These are phyloP conservation scores for Tuber melanosporum DNA, from an alignment of 495 filamentous ascomycete genomes.

Conservation along the genomic window DNA sequence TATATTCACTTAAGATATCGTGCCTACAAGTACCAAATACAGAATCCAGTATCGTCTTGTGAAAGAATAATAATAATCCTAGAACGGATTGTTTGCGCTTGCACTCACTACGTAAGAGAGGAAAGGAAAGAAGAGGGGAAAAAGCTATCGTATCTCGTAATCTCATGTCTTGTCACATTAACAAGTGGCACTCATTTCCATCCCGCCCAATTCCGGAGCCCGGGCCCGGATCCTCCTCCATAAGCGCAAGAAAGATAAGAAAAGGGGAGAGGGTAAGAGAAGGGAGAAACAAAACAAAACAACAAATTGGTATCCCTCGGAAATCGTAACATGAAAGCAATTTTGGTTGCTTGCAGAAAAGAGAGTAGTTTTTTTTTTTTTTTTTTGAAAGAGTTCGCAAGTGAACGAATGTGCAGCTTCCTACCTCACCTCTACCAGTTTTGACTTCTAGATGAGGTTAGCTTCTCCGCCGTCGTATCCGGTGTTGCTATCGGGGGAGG, in stretches of 20 bases:
- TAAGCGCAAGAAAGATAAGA: background rate
- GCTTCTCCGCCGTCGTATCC: background rate
- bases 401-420: background rate
- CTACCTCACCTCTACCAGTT: background rate
- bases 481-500: background rate
- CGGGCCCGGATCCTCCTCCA: background rate
- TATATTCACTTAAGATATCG: background rate
- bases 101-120: background rate
- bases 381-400: background rate
- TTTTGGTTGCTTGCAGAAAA: background rate
- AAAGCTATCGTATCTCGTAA: background rate
- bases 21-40: background rate
- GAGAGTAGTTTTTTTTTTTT: background rate
- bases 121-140: background rate
- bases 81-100: background rate
- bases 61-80: background rate
- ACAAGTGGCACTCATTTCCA: background rate
- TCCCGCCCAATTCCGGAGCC: background rate
- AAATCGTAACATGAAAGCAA: background rate
- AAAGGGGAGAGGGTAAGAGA: background rate
- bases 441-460: background rate
- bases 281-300: background rate
- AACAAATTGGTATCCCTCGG: background rate
- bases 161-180: background rate
- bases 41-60: background rate